Evolutionary conservation across 768 basidiomycete genomes (phyloP), one percentile per base, ranked within the genome.

Genomic region (Amanita exitialis): DNA sequence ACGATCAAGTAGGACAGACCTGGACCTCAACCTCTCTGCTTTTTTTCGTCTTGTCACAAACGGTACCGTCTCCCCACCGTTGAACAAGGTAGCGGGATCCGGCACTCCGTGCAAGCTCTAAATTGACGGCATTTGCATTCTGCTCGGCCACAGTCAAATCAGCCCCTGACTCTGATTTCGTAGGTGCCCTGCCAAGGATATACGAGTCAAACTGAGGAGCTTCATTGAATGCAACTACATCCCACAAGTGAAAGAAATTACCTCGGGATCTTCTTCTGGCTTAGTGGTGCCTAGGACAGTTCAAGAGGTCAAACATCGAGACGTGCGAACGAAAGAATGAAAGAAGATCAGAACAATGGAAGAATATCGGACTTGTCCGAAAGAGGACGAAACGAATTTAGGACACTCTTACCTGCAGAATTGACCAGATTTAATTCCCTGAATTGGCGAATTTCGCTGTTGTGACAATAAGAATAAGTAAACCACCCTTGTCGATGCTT

Each of bases 391-490:
- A 34, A 34, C 15, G 43, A 42, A 16, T 20, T 10, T 30, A 13
- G 20, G 28, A 27, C 3, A 3, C 0, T 1, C 42, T 12, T 43
- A 51, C 50, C 50, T 51, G 78, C 65, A 62, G 79, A 81, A 57
- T n/a, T n/a, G n/a, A n/a, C n/a, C n/a, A n/a, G n/a, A n/a, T 71
- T 62, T 53, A 86, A 71, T 65, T 93, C 92, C 67, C 87, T 87
- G 75, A 98, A 99, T 68, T 99, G 96, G 52, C 94, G 84, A 54
- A 98, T 91, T 68, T 96, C 84, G 47, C 82, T 78, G 66, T 93
- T 89, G 70, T 99, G 93, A 71, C 95, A 92, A 66, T 89, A 96
- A 44, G 90, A 84, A 69, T 98, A 98, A 34, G 93, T 98, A 72
- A 97, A 98, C 93, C 93, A 96, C 35, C 84, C 81, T 72, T 91